Base-by-base conservation (phyloP, 2,329 filamentous ascomycete genomes). In the Xylaria sp. region DNA sequence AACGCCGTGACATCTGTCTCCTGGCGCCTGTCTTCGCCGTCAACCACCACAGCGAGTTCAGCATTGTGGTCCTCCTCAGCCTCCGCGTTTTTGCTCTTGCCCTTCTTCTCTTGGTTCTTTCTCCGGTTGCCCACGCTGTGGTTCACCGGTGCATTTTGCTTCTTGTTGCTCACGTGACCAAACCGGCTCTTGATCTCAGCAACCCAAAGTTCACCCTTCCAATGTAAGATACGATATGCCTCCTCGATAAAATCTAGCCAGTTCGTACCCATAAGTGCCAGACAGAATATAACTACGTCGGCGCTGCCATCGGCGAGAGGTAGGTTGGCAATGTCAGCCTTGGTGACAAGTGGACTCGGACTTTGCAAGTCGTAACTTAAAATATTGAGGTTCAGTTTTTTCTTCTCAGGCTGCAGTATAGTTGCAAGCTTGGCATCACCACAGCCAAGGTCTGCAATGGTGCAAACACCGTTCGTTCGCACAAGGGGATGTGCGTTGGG, bases 181-280 rank as follows among this genome's bases (percentile, higher is more conserved):
- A 99, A 98, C 31, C 95, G 90, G 67, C 87, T 92, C 80, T 98
- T 98, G 78, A 99, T 97, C 79, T 99, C 95, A 48, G 92, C 91
- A 53, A 99, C 86, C 95, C 95, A 99, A 55, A 97, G 87, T 81
- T 99, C 95, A 68, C 95, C 95, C 73, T 95, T 94, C 85, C 93
- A 93, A 73, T 92, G 90, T 64, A 99, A 84, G 53, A 98, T 84
- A 55, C 95, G 89, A 81, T 92, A 96, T 13, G 94, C 94, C 79
- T 99, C 95, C 78, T 98, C 95, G 71, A 99, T 86, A 75, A 99
- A 98, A 70, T 92, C 89, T 54, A 96, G 85, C 94, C 95, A 99
- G 79, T 99, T 99, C 57, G 95, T 99, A 73, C 95, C 95, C 95
- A 99, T 99, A 61, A 99, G 86, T 51, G 94, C 95, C 31, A 99